Evolutionary conservation across 192 early-diverging fungal genomes (phyloP), one percentile per base, ranked within the genome.

Genomic region (Mortierella alpina): DNA sequence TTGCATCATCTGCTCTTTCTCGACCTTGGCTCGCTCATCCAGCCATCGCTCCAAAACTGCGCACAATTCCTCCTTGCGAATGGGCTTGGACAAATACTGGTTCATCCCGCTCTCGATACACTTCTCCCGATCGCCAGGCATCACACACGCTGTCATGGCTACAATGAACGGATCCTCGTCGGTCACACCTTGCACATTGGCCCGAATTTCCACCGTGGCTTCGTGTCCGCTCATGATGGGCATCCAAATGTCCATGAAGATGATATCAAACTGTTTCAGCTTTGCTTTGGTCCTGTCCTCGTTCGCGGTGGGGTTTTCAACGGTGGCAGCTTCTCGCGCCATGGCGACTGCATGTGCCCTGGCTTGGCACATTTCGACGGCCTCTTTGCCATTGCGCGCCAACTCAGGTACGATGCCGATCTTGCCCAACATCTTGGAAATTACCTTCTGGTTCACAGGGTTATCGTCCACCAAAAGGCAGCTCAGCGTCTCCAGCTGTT

Each of bases 21-120:
- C 64, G 12, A 44, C 20, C 12, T 51, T 22, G 5, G 66, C 46
- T n/a, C 77, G 69, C 17, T 68, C 66, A 41, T 80, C 77, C 59
- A 80, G 31, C 77, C 77, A 80, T 14, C 53, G 40, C 15, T 68
- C 77, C n/a, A 80, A 46, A n/a, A 68, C 68, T 20, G 57, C 40
- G 22, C 63, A 65, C 4, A 87, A 44, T 44, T 87, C 86, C 63
- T 87, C 84, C 61, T 87, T 87, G 48, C 74, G 65, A 10, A 84
- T 73, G 5, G 86, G 86, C 46, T 87, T 87, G 54, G 83, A 82
- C 0, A 87, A 75, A 65, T 84, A 87, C 7, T 73, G 82, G 66
- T 87, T 87, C 86, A 87, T 87, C 1, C 86, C 86, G 15, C 68
- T 84, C 46, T 58, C 83, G 5, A 84, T 66, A 70, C 83, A 84